phyloP scores from a whole-genome alignment of 139 green algal species.

The Tetratostichococcus sp. region DNA sequence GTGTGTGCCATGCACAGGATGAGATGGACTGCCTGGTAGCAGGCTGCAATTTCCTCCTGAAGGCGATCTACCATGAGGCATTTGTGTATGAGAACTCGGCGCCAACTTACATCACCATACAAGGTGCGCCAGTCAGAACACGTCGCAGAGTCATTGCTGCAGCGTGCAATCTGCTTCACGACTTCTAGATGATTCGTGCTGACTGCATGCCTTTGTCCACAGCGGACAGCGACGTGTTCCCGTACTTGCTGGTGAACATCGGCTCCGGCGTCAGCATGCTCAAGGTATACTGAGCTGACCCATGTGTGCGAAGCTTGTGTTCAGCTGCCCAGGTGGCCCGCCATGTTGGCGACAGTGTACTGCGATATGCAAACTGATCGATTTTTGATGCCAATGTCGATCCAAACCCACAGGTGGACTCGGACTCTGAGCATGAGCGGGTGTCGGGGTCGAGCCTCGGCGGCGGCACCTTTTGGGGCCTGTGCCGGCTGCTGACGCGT shows the following conservation, averaged over 20 bases:
- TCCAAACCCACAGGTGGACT: too few relatives aligned
- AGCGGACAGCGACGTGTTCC: slow-evolving; percentile 71
- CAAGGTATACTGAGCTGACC: slow-evolving; percentile 65
- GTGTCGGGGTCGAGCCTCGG: slow-evolving; percentile 91
- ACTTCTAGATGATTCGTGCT: too few relatives aligned
- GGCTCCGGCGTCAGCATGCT: slow-evolving; percentile 94
- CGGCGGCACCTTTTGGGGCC: slow-evolving; percentile 97
- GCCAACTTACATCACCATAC: slow-evolving; percentile 10
- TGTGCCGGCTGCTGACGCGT: slow-evolving; percentile 75
- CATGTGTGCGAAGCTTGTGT: too few relatives aligned
- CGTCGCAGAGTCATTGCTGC: too few relatives aligned
- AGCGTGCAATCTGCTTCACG: too few relatives aligned
- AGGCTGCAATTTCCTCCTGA: slow-evolving; percentile 95
- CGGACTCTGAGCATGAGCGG: slow-evolving; percentile 67
- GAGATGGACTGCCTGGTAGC: slow-evolving; percentile 91
- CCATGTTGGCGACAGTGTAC: too few relatives aligned
- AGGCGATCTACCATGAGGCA: slow-evolving; percentile 88
- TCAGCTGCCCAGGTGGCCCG: too few relatives aligned
- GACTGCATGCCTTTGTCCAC: slow-evolving; percentile 7
- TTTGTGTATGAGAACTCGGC: slow-evolving; percentile 78
- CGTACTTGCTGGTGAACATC: slow-evolving; percentile 98
- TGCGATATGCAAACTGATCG: too few relatives aligned
- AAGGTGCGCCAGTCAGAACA: background rate
- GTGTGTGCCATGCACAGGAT: slow-evolving; percentile 39
- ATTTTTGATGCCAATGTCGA: too few relatives aligned